These are phyloP conservation scores for Andrographis paniculata DNA, from an alignment of 305 asterid genomes.

Conservation along the genomic window DNA sequence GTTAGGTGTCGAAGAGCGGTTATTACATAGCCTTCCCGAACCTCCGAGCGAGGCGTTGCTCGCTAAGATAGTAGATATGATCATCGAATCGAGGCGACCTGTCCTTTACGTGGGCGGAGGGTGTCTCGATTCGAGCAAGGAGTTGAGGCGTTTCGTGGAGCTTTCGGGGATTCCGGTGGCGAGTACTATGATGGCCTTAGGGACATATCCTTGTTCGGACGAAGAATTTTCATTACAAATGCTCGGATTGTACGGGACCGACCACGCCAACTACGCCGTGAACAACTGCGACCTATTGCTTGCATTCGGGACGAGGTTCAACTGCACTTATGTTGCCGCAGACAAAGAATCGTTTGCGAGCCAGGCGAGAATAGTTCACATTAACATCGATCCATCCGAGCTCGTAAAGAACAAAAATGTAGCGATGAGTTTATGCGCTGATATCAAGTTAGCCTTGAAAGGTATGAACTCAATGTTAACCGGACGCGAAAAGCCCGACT, in stretches of 20 bases:
- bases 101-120: slow-evolving; percentile 50
- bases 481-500: slow-evolving; percentile 17
- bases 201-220: slow-evolving; percentile 38
- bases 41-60: slow-evolving; percentile 25
- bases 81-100: slow-evolving; percentile 31
- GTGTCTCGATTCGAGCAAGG: slow-evolving; percentile 31
- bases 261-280: slow-evolving; percentile 38
- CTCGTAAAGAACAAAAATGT: slow-evolving; percentile 45
- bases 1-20: slow-evolving; percentile 26
- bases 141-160: slow-evolving; percentile 31
- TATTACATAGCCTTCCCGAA: slow-evolving; percentile 32
- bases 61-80: slow-evolving; percentile 28
- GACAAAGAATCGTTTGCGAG: slow-evolving; percentile 44
- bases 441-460: slow-evolving; percentile 31
- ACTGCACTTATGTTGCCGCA: slow-evolving; percentile 45
- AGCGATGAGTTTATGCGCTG: slow-evolving; percentile 33
- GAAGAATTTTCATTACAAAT: slow-evolving; percentile 33
- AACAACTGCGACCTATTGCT: slow-evolving; percentile 41
- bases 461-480: slow-evolving; percentile 32
- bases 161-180: slow-evolving; percentile 44
- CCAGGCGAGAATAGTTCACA: slow-evolving; percentile 44
- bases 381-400: slow-evolving; percentile 37
- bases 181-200: slow-evolving; percentile 45
- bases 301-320: slow-evolving; percentile 49
- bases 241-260: slow-evolving; percentile 52